Percentiles rank a stretch among this genome's conserved stretches.
Evolutionary conservation across 805 yeast species (phyloP).

Genomic region (Novakomyces olei): DNA sequence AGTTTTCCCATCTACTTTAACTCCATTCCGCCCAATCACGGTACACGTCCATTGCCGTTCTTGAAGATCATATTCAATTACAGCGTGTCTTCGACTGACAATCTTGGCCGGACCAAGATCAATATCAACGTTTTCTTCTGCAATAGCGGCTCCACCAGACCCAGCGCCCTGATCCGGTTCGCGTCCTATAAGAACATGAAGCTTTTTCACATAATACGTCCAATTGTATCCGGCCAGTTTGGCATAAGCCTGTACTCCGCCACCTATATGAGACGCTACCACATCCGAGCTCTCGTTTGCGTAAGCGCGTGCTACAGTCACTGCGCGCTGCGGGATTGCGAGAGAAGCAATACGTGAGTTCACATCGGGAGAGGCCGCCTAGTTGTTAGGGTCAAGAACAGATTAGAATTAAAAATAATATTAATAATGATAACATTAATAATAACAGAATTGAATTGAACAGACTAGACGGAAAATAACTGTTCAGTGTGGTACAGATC

Average conservation of each 20-base stretch:
- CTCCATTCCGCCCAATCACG: constrained; percentile 78
- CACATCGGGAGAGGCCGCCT: constrained; percentile 4
- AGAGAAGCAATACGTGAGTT: constrained; percentile 34
- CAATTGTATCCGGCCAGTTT: constrained; percentile 71
- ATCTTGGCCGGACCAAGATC: constrained; percentile 95
- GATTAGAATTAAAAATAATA: background rate
- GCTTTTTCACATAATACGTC: constrained; percentile 77
- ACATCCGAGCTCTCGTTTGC: constrained; percentile 49
- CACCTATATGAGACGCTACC: constrained; percentile 10
- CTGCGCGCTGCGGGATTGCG: constrained; percentile 47
- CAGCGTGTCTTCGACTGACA: constrained; percentile 81
- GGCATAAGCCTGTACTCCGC: constrained; percentile 91
- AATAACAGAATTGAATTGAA: no score
- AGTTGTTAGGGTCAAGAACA: background rate
- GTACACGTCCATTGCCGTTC: constrained; percentile 68
- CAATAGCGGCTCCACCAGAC: constrained; percentile 1
- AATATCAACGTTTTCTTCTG: constrained; percentile 31
- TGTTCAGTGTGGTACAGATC: no score
- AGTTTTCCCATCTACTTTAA: constrained; percentile 57
- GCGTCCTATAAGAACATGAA: constrained; percentile 66
- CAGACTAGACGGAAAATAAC: no score
- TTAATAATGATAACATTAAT: background rate
- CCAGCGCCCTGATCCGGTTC: constrained; percentile 12
- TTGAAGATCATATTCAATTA: constrained; percentile 52
- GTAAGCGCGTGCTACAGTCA: constrained; percentile 49